A percentile compares a stretch with the other conserved stretches of the same genome.
Evolutionary conservation across 2,329 filamentous ascomycete genomes (phyloP).

Genomic region (Byssothecium circinans): DNA sequence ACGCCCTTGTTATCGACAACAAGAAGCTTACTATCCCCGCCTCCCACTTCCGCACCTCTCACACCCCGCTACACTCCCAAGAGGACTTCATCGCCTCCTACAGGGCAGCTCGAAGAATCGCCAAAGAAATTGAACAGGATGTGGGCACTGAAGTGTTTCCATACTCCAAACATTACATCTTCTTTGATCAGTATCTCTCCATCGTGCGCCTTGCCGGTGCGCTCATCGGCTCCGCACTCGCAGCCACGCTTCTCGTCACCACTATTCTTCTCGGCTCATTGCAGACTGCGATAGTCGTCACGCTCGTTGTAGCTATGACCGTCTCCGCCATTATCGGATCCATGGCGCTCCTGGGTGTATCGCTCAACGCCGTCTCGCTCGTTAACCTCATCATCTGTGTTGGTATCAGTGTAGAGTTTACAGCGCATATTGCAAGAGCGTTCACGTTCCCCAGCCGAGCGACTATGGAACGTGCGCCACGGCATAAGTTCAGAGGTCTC

Average conservation of each 20-base stretch:
- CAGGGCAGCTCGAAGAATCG: conserved; percentile 83
- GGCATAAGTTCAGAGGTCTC: conserved; percentile 74
- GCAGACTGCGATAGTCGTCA: conserved; percentile 78
- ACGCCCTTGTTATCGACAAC: conserved; percentile 77
- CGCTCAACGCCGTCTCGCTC: conserved; percentile 89
- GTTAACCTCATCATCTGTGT: conserved; percentile 98
- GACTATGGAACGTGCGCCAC: conserved; percentile 75
- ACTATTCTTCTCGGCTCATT: conserved; percentile 81
- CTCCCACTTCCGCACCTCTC: conserved; percentile 88
- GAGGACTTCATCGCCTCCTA: conserved; percentile 92
- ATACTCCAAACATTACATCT: conserved; percentile 97
- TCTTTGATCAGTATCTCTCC: conserved; percentile 93
- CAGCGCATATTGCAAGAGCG: conserved; percentile 91
- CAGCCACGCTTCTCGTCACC: conserved; percentile 80
- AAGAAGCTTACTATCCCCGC: conserved; percentile 70
- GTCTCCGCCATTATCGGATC: conserved; percentile 91
- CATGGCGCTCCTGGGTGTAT: conserved; percentile 87
- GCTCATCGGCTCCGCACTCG: conserved; percentile 79
- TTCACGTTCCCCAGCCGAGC: conserved; percentile 89
- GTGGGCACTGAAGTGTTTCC: conserved; percentile 87
- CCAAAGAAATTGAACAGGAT: conserved; percentile 68
- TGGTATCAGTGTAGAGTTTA: conserved; percentile 95
- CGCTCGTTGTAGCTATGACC: conserved; percentile 87
- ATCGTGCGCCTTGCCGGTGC: conserved; percentile 80
- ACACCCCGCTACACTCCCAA: conserved; percentile 84